These are phyloP conservation scores for Ulota crispa DNA, from an alignment of 225 moss, liverwort and hornwort genomes.

Conservation along the genomic window DNA sequence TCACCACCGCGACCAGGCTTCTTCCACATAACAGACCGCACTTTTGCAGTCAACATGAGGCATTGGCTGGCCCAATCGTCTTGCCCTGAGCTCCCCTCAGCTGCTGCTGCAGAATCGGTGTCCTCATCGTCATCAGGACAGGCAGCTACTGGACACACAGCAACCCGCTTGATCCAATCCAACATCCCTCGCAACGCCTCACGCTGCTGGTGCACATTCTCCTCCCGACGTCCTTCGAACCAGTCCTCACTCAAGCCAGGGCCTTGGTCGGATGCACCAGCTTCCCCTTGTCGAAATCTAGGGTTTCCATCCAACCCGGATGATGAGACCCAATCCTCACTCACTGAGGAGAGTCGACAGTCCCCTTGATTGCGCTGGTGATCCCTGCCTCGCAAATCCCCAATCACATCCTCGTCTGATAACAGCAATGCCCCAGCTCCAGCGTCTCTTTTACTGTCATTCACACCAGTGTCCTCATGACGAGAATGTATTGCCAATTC, in stretches of 20 bases:
- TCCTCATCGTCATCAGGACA: slow-evolving; percentile 40
- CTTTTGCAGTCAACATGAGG: slow-evolving; percentile 51
- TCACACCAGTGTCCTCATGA: slow-evolving; percentile 25
- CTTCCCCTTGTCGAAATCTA: slow-evolving; percentile 26
- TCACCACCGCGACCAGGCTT: slow-evolving; percentile 52
- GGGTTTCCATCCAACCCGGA: slow-evolving; percentile 28
- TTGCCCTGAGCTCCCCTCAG: slow-evolving; percentile 52
- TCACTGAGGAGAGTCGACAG: slow-evolving; percentile 44
- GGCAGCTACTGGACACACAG: slow-evolving; percentile 52
- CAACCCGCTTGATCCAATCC: slow-evolving; percentile 77
- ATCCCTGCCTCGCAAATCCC: slow-evolving; percentile 21
- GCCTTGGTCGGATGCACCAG: slow-evolving; percentile 9
- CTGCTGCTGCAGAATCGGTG: background rate
- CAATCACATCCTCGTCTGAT: slow-evolving; percentile 27
- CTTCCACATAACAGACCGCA: slow-evolving; percentile 77
- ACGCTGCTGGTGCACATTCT: slow-evolving; percentile 38
- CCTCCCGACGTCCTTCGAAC: slow-evolving; percentile 47
- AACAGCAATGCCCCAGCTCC: background rate
- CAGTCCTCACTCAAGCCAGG: slow-evolving; percentile 38
- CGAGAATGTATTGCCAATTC: slow-evolving; percentile 19
- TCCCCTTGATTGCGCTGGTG: slow-evolving; percentile 14
- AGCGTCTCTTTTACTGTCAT: slow-evolving; percentile 4
- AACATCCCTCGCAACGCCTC: slow-evolving; percentile 59
- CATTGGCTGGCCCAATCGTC: slow-evolving; percentile 70
- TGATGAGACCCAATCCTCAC: slow-evolving; percentile 41